Conservation (phyloP, 75 land plant species). For the Pinus albicaulis region DNA sequence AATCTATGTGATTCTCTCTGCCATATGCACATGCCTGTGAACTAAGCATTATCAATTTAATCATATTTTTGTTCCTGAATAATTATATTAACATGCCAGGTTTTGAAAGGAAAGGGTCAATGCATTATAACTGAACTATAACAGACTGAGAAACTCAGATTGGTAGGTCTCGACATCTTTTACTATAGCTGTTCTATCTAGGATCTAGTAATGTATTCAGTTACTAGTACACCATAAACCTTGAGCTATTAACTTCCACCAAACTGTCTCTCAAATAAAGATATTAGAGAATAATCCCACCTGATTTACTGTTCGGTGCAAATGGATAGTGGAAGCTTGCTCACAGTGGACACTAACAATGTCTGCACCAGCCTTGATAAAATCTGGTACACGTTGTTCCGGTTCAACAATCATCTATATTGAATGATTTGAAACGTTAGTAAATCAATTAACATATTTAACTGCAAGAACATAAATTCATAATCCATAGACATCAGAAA, state of each 20-base stretch:
- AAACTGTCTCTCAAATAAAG: background rate
- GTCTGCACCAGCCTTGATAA: slow-evolving; percentile 97
- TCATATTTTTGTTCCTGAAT: no score
- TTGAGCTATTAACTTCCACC: background rate
- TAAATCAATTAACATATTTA: slow-evolving; percentile 9
- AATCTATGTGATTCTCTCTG: no score
- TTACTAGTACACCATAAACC: no score
- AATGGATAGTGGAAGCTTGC: slow-evolving; percentile 90
- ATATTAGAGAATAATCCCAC: slow-evolving; percentile 22
- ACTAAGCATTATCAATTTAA: no score
- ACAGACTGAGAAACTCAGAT: no score
- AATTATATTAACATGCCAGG: no score
- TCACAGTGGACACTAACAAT: slow-evolving; percentile 95
- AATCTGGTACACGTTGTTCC: slow-evolving; percentile 92
- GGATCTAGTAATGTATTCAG: no score
- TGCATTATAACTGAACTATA: no score
- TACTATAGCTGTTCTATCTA: no score
- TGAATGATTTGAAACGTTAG: background rate
- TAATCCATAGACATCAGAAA: background rate
- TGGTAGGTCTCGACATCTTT: no score
- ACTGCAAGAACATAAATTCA: background rate
- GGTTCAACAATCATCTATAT: slow-evolving; percentile 98
- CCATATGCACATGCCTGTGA: no score
- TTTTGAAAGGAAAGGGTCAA: no score
- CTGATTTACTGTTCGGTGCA: slow-evolving; percentile 90